Base-by-base conservation (phyloP, 2,329 filamentous ascomycete genomes). In the Bretziella fagacearum region DNA sequence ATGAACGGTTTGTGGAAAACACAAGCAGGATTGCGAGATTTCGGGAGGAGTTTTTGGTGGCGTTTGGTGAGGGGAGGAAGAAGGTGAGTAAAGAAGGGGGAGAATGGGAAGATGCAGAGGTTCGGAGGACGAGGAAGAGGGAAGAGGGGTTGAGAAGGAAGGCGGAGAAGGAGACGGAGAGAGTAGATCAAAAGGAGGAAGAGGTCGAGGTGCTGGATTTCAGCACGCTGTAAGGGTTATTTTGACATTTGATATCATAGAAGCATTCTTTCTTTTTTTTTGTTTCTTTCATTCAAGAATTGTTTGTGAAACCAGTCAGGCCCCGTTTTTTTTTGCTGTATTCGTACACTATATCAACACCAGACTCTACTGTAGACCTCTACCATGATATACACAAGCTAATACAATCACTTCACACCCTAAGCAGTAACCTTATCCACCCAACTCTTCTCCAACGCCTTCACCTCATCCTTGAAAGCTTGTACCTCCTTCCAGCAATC, bases 401-500 rank as follows among this genome's bases (percentile, higher is more conserved):
- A 11, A 4, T 20, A 32, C 13, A 30, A 22, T 7, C 2, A 22
- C 22, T 18, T 42, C 26, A 26, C 22, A 6, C 17, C 17, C 30
- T 23, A 50, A 36, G 48, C 48, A 23, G 37, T 73, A 48, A 93
- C 77, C 66, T 79, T 84, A 59, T 93, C 81, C 29, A 95, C 84
- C 76, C 93, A 96, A 22, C 70, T 71, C 64, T 77, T 80, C 73
- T 95, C 89, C 63, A 95, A 63, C 66, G 76, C 77, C 55, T 82
- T 77, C 44, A 96, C 87, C 70, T 93, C 84, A 56, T 74, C 73
- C 74, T 87, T 93, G 64, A 96, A 96, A 17, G 69, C 70, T 66
- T 93, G 81, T 20, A 95, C 85, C 73, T 95, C 86, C 63, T 79
- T 73, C 82, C 84, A 95, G 72, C 89, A 96, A 68, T 95, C 84